Evolutionary conservation across 306 rosid species (phyloP), one percentile per base, ranked within the genome.

Genomic region (Mimosa pudica): DNA sequence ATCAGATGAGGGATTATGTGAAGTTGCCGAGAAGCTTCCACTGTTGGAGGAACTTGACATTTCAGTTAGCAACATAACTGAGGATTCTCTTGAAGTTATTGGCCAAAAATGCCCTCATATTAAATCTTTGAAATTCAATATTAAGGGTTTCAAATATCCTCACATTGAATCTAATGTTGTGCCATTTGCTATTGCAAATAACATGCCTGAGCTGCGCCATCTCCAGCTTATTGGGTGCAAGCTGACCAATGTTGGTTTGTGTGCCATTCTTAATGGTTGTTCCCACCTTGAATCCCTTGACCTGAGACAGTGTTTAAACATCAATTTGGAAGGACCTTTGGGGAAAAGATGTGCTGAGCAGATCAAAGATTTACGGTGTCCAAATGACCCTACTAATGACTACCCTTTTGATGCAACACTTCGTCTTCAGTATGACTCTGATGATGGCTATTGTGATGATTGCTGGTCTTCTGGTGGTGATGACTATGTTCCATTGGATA

Each of bases 261-360:
- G 44, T 36, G 86, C 90, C 48, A 86, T 93, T 81, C 89, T 93
- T 24, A 83, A 85, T 52, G 85, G 89, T 16, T 93, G 98, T 88
- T 84, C 90, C 66, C 73, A 61, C 68, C 91, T 93, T 35, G 87
- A 86, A 86, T 86, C 87, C 51, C 97, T 93, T 46, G 97, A 93
- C 77, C 75, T 93, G 46, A 86, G 92, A 3, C 73, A 32, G 2
- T 91, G 98, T 80, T 85, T 75, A 77, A 82, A 86, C 46, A 58
- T 93, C 66, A 74, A 18, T 16, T 47, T 88, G 49, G 78, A 6
- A 3, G 92, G 82, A 70, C 42, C 63, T 78, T 48, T 90, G 83
- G 87, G 82, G 61, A 75, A 33, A 54, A 75, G 83, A 71, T 89
- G 92, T 82, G 49, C 72, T 2, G 85, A 86, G 30, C 86, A 78